Evolutionary conservation across 2,329 filamentous ascomycete species (phyloP), one percentile per base, ranked within the genome.

Genomic region (Alternaria arborescens): DNA sequence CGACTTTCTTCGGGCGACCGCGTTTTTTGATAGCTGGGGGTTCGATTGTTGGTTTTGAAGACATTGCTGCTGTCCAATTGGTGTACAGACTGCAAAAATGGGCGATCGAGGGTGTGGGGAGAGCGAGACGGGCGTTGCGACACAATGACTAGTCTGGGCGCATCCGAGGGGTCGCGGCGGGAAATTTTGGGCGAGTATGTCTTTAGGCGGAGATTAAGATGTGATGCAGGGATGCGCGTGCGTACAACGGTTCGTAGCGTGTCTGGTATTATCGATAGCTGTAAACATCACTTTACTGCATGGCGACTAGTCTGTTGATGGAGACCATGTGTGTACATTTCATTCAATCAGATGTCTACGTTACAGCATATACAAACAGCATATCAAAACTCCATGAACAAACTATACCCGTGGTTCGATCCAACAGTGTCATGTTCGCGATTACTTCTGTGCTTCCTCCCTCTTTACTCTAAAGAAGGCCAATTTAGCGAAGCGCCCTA

Each of bases 401-500:
- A 24, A 26, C 16, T 50, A n/a, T 50, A 50, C 32, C 12, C 5
- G 30, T 16, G n/a, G 20, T 34, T 18, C 30, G 3, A 44, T 40
- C 57, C 30, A 50, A 55, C 22, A 28, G 26, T 38, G 24, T 38
- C 28, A 30, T 38, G 36, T 16, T 22, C 26, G 10, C 16, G 28
- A 26, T 38, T 57, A 60, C 38, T 58, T 52, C 5, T 60, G 56
- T 22, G 52, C 61, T 60, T 79, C 82, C 59, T 89, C 93, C 61
- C 89, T 86, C 76, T 90, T 89, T 50, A 96, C 88, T 50, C 94
- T 86, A 67, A 91, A 89, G 72, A 91, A 97, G 3, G 91, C 94
- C 65, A 97, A 80, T 80, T 94, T 96, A 69, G 94, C 90, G 75
- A 97, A 99, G 44, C 92, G 85, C 59, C 93, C 95, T 50, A 99